A percentile compares a stretch with the other conserved stretches of the same genome.
phyloP scores from a whole-genome alignment of 306 rosid genomes.

The Castanea sativa region DNA sequence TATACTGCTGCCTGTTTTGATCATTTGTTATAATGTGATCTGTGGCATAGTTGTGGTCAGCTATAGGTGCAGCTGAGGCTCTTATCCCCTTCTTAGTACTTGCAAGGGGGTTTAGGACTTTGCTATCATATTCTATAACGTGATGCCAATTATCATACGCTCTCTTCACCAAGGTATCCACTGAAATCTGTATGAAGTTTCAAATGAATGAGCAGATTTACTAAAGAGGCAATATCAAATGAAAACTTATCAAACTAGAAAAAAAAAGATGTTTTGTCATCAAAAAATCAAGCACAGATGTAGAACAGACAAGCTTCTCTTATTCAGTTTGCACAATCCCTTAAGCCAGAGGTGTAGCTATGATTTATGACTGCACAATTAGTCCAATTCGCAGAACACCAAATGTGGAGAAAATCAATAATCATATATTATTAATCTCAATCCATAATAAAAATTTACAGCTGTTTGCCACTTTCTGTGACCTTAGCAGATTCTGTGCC shows the following conservation, averaged over 20 bases:
- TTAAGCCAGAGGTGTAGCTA: background rate
- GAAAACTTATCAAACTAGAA: background rate
- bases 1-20: conserved; percentile 42
- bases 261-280: background rate
- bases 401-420: background rate
- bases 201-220: conserved; percentile 11
- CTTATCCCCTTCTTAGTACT: conserved; percentile 31
- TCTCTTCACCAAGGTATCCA: conserved; percentile 70
- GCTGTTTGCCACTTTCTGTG: background rate
- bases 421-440: background rate
- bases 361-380: background rate
- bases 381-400: background rate
- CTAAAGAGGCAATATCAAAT: background rate
- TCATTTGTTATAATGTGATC: conserved; percentile 35
- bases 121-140: conserved; percentile 71
- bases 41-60: conserved; percentile 26
- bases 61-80: conserved; percentile 29
- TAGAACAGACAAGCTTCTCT: background rate
- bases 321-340: background rate
- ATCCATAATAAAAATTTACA: too few species aligned
- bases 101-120: conserved; percentile 46
- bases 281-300: background rate
- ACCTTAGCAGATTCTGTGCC: background rate
- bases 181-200: conserved; percentile 59
- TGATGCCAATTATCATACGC: conserved; percentile 89